A percentile compares a stretch with the other conserved stretches of the same genome.
Conservation (phyloP, 2,329 filamentous ascomycete genomes). For the Coniella lustricola region DNA sequence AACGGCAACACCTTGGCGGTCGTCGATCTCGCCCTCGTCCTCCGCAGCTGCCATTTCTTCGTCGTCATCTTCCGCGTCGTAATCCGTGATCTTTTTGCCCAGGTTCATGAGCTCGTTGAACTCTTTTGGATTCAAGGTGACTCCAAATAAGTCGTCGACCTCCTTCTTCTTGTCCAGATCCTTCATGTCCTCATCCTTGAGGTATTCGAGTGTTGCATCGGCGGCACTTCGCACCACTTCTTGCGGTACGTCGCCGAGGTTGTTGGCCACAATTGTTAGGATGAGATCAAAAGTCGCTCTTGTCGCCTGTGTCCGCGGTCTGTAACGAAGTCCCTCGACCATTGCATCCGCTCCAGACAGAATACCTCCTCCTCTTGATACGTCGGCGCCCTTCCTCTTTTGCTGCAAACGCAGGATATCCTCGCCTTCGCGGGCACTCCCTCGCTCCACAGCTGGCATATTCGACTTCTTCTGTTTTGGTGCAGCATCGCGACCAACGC, state of each 20-base stretch:
- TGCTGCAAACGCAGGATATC: slow-evolving; percentile 80
- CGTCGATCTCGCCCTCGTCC: slow-evolving; percentile 75
- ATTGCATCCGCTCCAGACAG: slow-evolving; percentile 77
- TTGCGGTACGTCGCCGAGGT: slow-evolving; percentile 86
- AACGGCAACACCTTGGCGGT: slow-evolving; percentile 92
- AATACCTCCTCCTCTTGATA: slow-evolving; percentile 65
- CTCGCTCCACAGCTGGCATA: slow-evolving; percentile 65
- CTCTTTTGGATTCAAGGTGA: slow-evolving; percentile 73
- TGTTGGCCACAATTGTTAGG: slow-evolving; percentile 79
- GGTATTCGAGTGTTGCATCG: slow-evolving; percentile 79
- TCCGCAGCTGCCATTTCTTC: slow-evolving; percentile 70
- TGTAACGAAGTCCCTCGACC: slow-evolving; percentile 87
- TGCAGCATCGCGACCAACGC: slow-evolving; percentile 70
- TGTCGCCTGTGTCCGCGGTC: slow-evolving; percentile 84
- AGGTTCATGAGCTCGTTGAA: slow-evolving; percentile 97
- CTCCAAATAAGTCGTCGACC: slow-evolving; percentile 87
- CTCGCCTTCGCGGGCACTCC: slow-evolving; percentile 69
- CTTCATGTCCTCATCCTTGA: slow-evolving; percentile 94
- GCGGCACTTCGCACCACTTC: slow-evolving; percentile 90
- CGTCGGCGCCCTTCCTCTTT: slow-evolving; percentile 74
- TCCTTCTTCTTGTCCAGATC: slow-evolving; percentile 98
- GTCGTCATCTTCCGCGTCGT: slow-evolving; percentile 92
- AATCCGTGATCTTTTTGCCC: slow-evolving; percentile 98
- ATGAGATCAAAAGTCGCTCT: slow-evolving; percentile 92
- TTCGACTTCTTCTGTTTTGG: slow-evolving; percentile 76